Percentiles rank a stretch among this genome's conserved stretches.
These are phyloP conservation scores for Fusarium concolor DNA, from an alignment of 2,329 filamentous ascomycete species.

Conservation along the genomic window DNA sequence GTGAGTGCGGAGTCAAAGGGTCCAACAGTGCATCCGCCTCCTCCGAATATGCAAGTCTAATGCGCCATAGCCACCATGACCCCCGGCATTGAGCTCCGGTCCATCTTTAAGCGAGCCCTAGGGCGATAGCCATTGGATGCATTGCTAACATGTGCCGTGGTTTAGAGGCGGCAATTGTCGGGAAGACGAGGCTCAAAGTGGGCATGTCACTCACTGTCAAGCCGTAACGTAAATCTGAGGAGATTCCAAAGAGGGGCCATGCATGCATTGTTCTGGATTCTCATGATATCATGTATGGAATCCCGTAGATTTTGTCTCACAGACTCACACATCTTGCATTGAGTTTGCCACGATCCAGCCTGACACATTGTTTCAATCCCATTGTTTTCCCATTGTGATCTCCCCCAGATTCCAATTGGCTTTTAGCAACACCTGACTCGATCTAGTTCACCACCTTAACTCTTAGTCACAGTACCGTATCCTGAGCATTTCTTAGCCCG, in stretches of 20 bases:
- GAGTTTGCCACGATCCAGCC: background rate
- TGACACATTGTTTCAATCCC: background rate
- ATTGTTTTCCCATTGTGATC: background rate
- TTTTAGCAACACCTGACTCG: conserved; percentile 15
- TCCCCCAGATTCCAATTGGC: background rate
- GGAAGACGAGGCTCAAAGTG: conserved; percentile 38
- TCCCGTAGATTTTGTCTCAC: background rate
- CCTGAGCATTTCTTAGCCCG: background rate
- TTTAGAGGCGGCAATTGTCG: conserved; percentile 36
- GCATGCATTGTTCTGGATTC: conserved; percentile 24
- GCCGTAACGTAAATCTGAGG: background rate
- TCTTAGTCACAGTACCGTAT: too few relatives aligned
- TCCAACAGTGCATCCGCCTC: conserved; percentile 12
- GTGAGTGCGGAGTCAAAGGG: conserved; percentile 26
- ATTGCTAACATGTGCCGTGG: conserved; percentile 16
- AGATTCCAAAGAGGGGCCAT: conserved; percentile 25
- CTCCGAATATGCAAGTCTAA: conserved; percentile 18
- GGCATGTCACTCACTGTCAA: background rate
- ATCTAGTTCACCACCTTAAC: background rate
- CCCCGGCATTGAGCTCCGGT: conserved; percentile 14
- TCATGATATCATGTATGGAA: conserved; percentile 27
- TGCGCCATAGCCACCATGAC: conserved; percentile 15
- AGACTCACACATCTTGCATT: background rate
- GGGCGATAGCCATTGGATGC: conserved; percentile 12
- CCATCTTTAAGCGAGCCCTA: conserved; percentile 28